A percentile compares a stretch with the other conserved stretches of the same genome.
Evolutionary conservation across 805 yeast genomes (phyloP).

Genomic region (Candida sphagnicola): DNA sequence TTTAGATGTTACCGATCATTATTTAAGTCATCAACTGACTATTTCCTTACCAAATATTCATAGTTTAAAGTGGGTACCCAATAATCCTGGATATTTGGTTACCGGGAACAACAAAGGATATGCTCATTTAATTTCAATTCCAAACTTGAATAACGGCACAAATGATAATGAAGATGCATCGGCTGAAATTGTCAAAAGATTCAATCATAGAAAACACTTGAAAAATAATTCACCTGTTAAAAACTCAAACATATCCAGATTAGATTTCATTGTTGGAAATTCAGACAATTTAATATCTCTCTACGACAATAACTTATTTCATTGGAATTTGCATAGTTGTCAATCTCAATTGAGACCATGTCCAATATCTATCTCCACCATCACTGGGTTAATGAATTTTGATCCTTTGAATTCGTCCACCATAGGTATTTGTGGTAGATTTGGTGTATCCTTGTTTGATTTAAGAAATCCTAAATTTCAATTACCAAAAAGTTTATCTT

Average conservation of each 20-base stretch:
- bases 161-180: constrained; percentile 30
- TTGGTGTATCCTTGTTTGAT: constrained; percentile 75
- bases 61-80: constrained; percentile 50
- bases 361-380: constrained; percentile 53
- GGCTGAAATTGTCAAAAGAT: constrained; percentile 75
- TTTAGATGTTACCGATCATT: constrained; percentile 34
- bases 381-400: constrained; percentile 48
- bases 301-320: constrained; percentile 65
- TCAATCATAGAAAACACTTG: constrained; percentile 72
- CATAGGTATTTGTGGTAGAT: constrained; percentile 61
- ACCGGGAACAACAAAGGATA: constrained; percentile 78
- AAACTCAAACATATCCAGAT: constrained; percentile 22
- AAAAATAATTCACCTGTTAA: constrained; percentile 22
- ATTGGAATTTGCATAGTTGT: constrained; percentile 69
- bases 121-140: constrained; percentile 68
- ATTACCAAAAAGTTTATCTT: constrained; percentile 20
- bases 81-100: constrained; percentile 38
- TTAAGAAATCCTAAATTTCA: constrained; percentile 47
- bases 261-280: constrained; percentile 27
- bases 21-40: constrained; percentile 55
- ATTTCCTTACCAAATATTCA: constrained; percentile 54
- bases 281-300: constrained; percentile 52
- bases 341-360: constrained; percentile 33
- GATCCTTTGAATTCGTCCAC: constrained; percentile 49
- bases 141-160: constrained; percentile 28